Conservation (phyloP, 306 rosid genomes). For the Gastrolobium bilobum region DNA sequence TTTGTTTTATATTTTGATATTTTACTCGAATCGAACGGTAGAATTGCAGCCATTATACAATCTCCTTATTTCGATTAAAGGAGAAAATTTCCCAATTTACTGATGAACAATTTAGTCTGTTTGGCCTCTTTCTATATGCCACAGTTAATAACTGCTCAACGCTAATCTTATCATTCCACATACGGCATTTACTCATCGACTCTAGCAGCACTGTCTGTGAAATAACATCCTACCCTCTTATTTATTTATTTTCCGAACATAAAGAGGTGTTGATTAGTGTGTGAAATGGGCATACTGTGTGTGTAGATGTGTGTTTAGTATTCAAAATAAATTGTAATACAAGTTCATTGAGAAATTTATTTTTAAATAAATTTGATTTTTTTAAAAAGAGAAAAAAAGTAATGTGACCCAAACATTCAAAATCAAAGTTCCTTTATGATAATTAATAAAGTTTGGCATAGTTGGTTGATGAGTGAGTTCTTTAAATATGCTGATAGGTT, state of each 20-base stretch:
- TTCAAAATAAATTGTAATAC: no score
- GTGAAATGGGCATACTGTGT: no score
- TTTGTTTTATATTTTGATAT: conserved; percentile 18
- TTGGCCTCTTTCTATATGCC: not conserved
- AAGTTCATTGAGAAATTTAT: no score
- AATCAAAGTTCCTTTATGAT: no score
- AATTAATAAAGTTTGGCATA: no score
- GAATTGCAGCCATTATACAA: conserved; percentile 1
- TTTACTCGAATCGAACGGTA: not conserved
- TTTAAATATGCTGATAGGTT: no score
- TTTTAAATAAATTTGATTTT: no score
- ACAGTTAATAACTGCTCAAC: not conserved
- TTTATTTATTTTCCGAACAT: not conserved
- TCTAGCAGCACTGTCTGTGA: not conserved
- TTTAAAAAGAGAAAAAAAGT: no score
- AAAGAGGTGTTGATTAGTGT: not conserved
- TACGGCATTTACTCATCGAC: not conserved
- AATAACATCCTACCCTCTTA: not conserved
- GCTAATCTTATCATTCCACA: not conserved
- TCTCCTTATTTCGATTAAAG: not conserved
- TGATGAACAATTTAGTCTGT: not conserved
- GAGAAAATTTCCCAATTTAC: not conserved
- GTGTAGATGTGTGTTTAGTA: no score
- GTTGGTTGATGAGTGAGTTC: no score
- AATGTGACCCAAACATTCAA: no score